Base-by-base conservation (phyloP, 129 eudicot species). In the Lactuca sativa region DNA sequence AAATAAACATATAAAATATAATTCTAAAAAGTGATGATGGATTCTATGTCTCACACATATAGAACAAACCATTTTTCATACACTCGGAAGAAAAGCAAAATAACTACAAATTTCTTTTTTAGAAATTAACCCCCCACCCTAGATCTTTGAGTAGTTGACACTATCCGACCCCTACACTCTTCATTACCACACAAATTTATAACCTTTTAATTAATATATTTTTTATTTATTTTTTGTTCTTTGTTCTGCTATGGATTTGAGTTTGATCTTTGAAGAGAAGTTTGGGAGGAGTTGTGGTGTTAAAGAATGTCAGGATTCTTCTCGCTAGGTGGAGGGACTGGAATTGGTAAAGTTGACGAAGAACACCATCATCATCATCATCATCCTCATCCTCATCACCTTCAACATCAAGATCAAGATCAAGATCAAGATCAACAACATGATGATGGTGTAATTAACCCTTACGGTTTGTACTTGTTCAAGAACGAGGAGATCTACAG, bases 401-500 rank as follows among this genome's bases (percentile, higher is more conserved):
- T n/a, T n/a, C 64, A 52, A 0, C 66, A 47, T 3, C 79, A 79
- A 3, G 56, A 75, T 14, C 64, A 77, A 7, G 36, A 59, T 14
- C 64, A 77, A 7, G 30, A 59, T 31, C 74, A 75, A 49, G 55
- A 84, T 34, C 83, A 81, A 55, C 13, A 61, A 3, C 54, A 70
- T 52, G 43, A 71, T 36, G 62, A 34, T 41, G 17, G 16, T 41
- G 58, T 67, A 51, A 66, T 64, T 15, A 75, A 48, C 32, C 82
- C 82, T 4, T 74, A 43, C 48, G 66, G 82, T 21, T 82, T 90
- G 64, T 80, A 71, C 69, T 55, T 82, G 54, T 86, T 79, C 80
- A 82, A 82, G 57, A 87, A 87, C 86, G 76, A 82, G 16, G 96
- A 84, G 96, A 92, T 88, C 96, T 86, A 86, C 79, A 80, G 58